Percentiles rank a stretch among this genome's conserved stretches.
Evolutionary conservation across 371 early-diverging fungal genomes (phyloP).

Genomic region (Mitosporidium daphniae): DNA sequence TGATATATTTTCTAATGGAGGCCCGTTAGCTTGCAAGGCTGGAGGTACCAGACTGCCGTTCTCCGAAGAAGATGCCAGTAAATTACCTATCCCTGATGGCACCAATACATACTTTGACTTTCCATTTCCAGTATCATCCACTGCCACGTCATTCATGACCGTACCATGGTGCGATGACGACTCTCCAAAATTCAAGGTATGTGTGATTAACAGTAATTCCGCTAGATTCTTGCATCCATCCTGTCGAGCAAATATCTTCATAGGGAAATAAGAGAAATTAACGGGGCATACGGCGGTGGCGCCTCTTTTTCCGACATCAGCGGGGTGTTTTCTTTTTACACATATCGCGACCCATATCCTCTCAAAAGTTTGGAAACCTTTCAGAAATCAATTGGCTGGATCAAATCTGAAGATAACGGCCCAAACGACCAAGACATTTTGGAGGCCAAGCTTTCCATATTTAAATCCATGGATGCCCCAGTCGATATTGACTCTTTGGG

Average conservation of each 20-base stretch:
- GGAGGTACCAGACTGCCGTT: too few relatives aligned
- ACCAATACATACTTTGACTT: too few relatives aligned
- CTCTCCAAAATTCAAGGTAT: too few relatives aligned
- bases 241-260: conserved; percentile 46
- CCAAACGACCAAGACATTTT: conserved; percentile 19
- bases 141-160: too few relatives aligned
- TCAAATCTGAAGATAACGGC: conserved; percentile 3
- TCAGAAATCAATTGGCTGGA: conserved; percentile 21
- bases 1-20: too few relatives aligned
- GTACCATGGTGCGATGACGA: too few relatives aligned
- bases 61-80: too few relatives aligned
- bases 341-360: conserved; percentile 59
- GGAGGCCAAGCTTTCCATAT: conserved; percentile 59
- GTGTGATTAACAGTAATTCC: too few relatives aligned
- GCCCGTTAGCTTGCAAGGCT: too few relatives aligned
- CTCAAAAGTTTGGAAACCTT: conserved; percentile 29
- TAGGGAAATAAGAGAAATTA: conserved; percentile 66
- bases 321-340: conserved; percentile 44
- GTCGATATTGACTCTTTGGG: too few relatives aligned
- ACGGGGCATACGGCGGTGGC: conserved; percentile 77
- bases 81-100: too few relatives aligned
- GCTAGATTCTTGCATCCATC: conserved; percentile 27
- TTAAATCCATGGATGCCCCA: conserved; percentile 41
- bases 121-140: too few relatives aligned
- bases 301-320: conserved; percentile 22